Base-by-base conservation (phyloP, 2,329 filamentous ascomycete genomes). In the Alternaria triticimaculans region DNA sequence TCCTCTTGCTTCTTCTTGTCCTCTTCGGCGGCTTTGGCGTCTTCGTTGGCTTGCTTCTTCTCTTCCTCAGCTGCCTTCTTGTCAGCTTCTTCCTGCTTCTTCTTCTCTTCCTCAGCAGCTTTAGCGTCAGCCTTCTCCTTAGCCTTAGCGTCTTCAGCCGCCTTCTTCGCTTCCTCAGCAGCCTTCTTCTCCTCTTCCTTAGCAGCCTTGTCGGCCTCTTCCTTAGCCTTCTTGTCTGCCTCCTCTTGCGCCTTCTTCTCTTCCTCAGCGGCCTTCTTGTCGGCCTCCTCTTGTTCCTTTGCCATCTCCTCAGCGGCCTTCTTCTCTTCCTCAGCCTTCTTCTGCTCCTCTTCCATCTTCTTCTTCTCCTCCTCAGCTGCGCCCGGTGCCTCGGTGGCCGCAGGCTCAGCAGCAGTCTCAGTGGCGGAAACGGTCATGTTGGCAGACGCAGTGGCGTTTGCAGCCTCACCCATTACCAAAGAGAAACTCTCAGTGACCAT, bases 401-500 rank as follows among this genome's bases (percentile, higher is more conserved):
- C 25, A 33, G 41, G 21, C 28, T 48, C 58, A 28, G 43, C 26
- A 21, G 43, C 28, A 23, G 46, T 50, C 20, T 46, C 51, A 6
- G 41, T 45, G 18, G 45, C n/a, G 4, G 26, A 20, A 53, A 55
- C 41, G 3, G 45, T 20, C 25, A 21, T n/a, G 23, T 41, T 55
- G 14, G 28, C 51, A 37, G 56, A 33, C 3, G 60, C 44, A 15
- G 59, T 48, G 7, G 41, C 23, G 18, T 55, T 6, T 2, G 46
- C 60, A 43, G 60, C 63, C 25, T 60, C 56, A 5, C 44, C 60
- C 54, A 58, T 57, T n/a, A 64, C 41, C 18, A 66, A 15, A 20
- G 64, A 55, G 54, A 66, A 66, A n/a, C 64, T 66, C 11, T 58
- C 61, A 7, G 60, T 64, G 15, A 60, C 64, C 15, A 46, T 58